phyloP scores from a whole-genome alignment of 2,329 filamentous ascomycete species.

The Aspergillus sp. region DNA sequence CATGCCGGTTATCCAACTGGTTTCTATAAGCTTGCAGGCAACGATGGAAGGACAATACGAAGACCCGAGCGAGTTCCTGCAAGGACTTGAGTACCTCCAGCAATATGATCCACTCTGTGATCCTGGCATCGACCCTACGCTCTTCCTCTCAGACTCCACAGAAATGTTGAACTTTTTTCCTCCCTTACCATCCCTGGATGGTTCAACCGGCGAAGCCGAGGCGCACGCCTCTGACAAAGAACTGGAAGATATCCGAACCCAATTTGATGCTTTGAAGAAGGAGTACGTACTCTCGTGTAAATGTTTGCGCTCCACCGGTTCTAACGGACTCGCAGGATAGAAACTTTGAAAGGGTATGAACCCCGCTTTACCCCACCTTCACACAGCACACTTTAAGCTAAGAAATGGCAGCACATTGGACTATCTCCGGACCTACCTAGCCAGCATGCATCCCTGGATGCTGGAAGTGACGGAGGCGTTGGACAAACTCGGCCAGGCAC shows the following conservation, averaged over 20 bases:
- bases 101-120: neutral
- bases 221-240: neutral
- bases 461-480: conserved; percentile 6
- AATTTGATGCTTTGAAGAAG: neutral
- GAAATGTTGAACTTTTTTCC: neutral
- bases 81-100: neutral
- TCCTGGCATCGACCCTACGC: neutral
- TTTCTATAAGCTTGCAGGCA: neutral
- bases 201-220: neutral
- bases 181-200: neutral
- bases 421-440: neutral
- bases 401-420: neutral
- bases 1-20: neutral
- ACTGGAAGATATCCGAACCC: neutral
- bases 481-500: conserved; percentile 1
- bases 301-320: neutral
- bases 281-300: neutral
- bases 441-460: conserved; percentile 3
- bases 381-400: neutral
- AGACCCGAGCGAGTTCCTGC: neutral
- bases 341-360: neutral
- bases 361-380: neutral
- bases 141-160: neutral
- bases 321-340: neutral
- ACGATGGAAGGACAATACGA: conserved; percentile 1